phyloP scores from a whole-genome alignment of 2,329 filamentous ascomycete species.

The Pyrenochaeta sp. region DNA sequence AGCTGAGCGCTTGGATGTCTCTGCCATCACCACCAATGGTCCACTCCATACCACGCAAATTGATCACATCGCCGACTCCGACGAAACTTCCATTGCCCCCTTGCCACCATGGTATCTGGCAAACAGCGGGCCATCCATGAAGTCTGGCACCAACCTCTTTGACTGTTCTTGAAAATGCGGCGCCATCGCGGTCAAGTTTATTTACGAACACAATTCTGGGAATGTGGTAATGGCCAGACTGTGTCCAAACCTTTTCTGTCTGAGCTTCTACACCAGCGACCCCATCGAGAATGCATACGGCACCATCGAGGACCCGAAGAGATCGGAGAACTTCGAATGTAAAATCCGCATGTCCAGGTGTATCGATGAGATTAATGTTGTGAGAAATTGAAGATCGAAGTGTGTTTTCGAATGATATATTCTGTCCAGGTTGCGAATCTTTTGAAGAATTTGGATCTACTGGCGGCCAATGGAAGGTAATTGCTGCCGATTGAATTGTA shows the following conservation, averaged over 20 bases:
- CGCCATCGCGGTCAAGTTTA: constrained; percentile 84
- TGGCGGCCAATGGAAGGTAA: constrained; percentile 92
- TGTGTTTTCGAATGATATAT: constrained; percentile 31
- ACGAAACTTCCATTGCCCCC: constrained; percentile 74
- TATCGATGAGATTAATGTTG: constrained; percentile 72
- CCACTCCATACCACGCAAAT: constrained; percentile 79
- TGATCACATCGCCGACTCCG: constrained; percentile 84
- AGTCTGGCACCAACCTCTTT: constrained; percentile 83
- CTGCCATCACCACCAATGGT: constrained; percentile 71
- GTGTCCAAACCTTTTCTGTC: constrained; percentile 94
- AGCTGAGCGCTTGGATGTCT: constrained; percentile 62
- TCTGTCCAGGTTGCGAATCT: constrained; percentile 27
- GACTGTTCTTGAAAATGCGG: constrained; percentile 82
- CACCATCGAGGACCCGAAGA: constrained; percentile 84
- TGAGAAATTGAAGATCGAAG: constrained; percentile 65
- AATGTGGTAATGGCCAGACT: constrained; percentile 84
- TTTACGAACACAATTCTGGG: constrained; percentile 84
- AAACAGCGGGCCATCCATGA: constrained; percentile 85
- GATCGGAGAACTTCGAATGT: constrained; percentile 95
- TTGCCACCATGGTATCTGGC: constrained; percentile 95
- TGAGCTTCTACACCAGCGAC: constrained; percentile 96
- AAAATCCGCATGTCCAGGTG: constrained; percentile 95
- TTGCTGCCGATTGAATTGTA: constrained; percentile 96
- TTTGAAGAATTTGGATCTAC: constrained; percentile 48
- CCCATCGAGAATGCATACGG: constrained; percentile 90